Conservation (phyloP, 2,329 filamentous ascomycete genomes). For the Aureobasidium sp. region DNA sequence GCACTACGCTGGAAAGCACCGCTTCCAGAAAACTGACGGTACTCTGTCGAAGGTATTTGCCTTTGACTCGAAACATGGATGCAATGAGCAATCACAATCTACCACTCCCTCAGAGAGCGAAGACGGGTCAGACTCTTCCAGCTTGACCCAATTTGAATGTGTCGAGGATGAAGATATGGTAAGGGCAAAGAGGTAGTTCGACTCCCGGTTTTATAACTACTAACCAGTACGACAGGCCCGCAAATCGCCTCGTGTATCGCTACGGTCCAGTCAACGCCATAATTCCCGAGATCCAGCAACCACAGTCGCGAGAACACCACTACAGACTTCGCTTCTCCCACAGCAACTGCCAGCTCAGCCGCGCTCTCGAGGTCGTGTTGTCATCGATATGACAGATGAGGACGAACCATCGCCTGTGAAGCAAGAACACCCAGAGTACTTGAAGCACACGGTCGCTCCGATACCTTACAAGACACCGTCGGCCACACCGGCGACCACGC, state of each 20-base stretch:
- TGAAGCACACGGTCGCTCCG: not conserved
- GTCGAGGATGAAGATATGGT: not conserved
- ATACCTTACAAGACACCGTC: not conserved
- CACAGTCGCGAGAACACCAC: not conserved
- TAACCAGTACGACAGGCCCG: not conserved
- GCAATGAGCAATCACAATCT: not conserved
- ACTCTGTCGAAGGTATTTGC: not conserved
- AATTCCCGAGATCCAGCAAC: not conserved
- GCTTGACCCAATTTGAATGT: not conserved
- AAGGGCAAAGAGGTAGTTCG: too few species aligned
- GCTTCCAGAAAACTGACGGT: not conserved
- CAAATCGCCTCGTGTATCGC: not conserved
- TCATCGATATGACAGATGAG: not conserved
- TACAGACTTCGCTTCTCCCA: not conserved
- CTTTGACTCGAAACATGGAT: not conserved
- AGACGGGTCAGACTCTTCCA: not conserved
- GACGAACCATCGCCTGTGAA: not conserved
- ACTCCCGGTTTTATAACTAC: too few species aligned
- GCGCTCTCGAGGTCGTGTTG: not conserved
- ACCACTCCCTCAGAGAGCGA: not conserved
- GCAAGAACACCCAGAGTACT: not conserved
- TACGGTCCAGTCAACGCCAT: not conserved
- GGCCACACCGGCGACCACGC: not conserved
- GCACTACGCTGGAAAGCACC: not conserved
- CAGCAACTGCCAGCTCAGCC: not conserved